These are phyloP conservation scores for Thelonectria rubi DNA, from an alignment of 2,329 filamentous ascomycete genomes.

Conservation along the genomic window DNA sequence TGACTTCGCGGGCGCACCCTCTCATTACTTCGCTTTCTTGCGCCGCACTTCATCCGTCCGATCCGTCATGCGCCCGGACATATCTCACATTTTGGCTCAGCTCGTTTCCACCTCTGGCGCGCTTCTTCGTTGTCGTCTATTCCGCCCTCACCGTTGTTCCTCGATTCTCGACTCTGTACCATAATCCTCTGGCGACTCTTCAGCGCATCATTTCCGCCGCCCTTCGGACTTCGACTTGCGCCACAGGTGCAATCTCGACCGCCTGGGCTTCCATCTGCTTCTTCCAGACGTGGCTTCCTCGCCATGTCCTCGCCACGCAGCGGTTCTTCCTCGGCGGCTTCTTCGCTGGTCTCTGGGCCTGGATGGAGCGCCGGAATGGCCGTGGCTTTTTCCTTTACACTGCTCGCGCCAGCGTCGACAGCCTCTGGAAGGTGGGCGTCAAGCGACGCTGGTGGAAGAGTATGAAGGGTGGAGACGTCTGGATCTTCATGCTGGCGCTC, in stretches of 20 bases:
- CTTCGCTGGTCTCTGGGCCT: constrained; percentile 85
- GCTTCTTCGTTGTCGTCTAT: constrained; percentile 80
- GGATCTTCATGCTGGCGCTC: constrained; percentile 82
- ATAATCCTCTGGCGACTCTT: constrained; percentile 72
- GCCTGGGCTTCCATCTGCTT: constrained; percentile 91
- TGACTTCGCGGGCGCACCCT: constrained; percentile 87
- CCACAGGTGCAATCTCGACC: constrained; percentile 82
- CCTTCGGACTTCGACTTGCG: constrained; percentile 77
- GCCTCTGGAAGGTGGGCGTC: constrained; percentile 90
- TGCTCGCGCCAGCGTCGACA: constrained; percentile 80
- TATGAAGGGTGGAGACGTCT: constrained; percentile 82
- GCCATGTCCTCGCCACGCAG: constrained; percentile 78
- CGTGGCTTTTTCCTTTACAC: constrained; percentile 80
- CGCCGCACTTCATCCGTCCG: constrained; percentile 85
- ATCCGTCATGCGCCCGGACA: constrained; percentile 87
- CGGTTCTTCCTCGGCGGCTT: constrained; percentile 92
- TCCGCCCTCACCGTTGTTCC: constrained; percentile 73
- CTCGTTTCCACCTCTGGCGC: constrained; percentile 80
- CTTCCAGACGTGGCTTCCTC: constrained; percentile 82
- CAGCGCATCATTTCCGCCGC: constrained; percentile 73
- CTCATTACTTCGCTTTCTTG: constrained; percentile 87
- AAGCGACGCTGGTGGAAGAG: constrained; percentile 91
- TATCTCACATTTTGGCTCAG: constrained; percentile 88
- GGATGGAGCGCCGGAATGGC: constrained; percentile 72
- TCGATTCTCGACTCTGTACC: constrained; percentile 72